A percentile compares a stretch with the other conserved stretches of the same genome.
phyloP scores from a whole-genome alignment of 192 early-diverging fungal species.

The Pilaira anomala region DNA sequence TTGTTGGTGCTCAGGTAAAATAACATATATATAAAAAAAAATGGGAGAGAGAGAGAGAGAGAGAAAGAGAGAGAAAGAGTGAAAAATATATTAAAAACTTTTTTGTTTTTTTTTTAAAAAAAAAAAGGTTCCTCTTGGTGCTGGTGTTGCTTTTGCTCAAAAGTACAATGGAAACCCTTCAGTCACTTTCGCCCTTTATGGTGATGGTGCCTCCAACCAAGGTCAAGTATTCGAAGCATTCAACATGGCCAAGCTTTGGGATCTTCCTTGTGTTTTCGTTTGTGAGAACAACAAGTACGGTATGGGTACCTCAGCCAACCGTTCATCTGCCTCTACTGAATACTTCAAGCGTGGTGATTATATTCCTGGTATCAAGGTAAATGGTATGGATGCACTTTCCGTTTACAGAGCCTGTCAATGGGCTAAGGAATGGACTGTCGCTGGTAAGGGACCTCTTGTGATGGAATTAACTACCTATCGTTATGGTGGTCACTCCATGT shows the following conservation, averaged over 20 bases:
- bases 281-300: slow-evolving; percentile 99
- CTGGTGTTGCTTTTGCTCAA: slow-evolving; percentile 88
- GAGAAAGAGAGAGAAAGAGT: background rate
- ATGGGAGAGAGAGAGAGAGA: too few species aligned
- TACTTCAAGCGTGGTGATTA: slow-evolving; percentile 97
- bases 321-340: slow-evolving; percentile 89
- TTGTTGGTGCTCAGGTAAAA: slow-evolving; percentile 87
- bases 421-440: slow-evolving; percentile 80
- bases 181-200: slow-evolving; percentile 90
- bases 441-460: slow-evolving; percentile 87
- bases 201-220: slow-evolving; percentile 98
- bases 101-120: slow-evolving; percentile 1
- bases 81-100: background rate
- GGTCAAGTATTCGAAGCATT: slow-evolving; percentile 98
- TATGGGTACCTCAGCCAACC: slow-evolving; percentile 91
- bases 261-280: slow-evolving; percentile 86
- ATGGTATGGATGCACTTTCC: slow-evolving; percentile 94
- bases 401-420: slow-evolving; percentile 80
- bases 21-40: slow-evolving; percentile 14
- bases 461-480: slow-evolving; percentile 97
- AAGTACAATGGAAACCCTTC: slow-evolving; percentile 79
- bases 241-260: slow-evolving; percentile 99
- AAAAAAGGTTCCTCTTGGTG: slow-evolving; percentile 65
- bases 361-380: slow-evolving; percentile 89
- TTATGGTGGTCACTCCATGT: slow-evolving; percentile 99